Base-by-base conservation (phyloP, 257 asterid genomes). In the Paulownia fortunei region DNA sequence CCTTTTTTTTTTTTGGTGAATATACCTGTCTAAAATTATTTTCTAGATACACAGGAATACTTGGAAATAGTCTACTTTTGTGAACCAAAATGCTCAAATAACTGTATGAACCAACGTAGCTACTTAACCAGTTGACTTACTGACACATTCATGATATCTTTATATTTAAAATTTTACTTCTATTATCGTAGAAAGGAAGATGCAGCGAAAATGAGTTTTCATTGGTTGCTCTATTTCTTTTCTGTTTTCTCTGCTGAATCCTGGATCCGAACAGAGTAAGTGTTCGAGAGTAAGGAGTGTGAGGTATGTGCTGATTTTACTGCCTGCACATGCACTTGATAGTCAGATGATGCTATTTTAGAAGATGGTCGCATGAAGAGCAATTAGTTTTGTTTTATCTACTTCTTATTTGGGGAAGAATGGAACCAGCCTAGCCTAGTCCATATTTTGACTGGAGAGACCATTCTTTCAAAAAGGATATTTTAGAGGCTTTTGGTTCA, bases 231-330 rank as follows among this genome's bases (percentile, higher is more conserved):
- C 41, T 24, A 68, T 15, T 41, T 68, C 18, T 1, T 19, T 73
- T 24, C 47, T 64, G 39, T 51, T 47, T 30, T 46, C 72, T 34
- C 27, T 36, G 63, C 36, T 51, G 72, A 47, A 47, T 62, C 64
- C 64, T 47, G 39, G 13, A 26, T 19, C 30, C 52, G 30, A 73
- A 26, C 56, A 18, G 73, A 63, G 6, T 60, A 44, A 74, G 52
- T 9, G 18, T 32, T 62, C 26, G n/a, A n/a, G n/a, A n/a, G n/a
- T n/a, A n/a, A n/a, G n/a, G 21, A 21, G 55, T 12, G 18, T 21
- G 5, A 19, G 69, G 36, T 62, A 34, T 69, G 61, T 27, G 60
- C 59, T 46, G 9, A 64, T 36, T 51, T 19, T 18, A 37, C 71
- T 65, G 52, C 32, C 26, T 30, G 12, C 5, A 32, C 8, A 23